Evolutionary conservation across 495 filamentous ascomycete genomes (phyloP), one percentile per base, ranked within the genome.

Genomic region (Aspergillus ellipticus): DNA sequence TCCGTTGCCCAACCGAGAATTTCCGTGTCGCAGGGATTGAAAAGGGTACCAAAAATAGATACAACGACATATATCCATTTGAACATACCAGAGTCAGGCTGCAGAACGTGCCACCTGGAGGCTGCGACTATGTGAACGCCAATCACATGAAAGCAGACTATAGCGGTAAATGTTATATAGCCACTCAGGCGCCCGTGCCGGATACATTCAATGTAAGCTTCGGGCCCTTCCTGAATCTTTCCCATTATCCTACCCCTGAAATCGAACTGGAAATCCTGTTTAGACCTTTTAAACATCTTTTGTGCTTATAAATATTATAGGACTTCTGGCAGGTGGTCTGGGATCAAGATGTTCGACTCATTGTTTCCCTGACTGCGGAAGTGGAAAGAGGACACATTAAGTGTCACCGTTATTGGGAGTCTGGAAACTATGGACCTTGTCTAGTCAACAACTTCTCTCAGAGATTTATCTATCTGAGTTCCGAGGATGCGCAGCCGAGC

Each of bases 261-360:
- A 9, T 3, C 9, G 2, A 37, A 37, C 4, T 11, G 13, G 33
- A 13, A 13, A 39, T n/a, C 5, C n/a, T n/a, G 11, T 39, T 39
- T 28, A 28, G 7, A 28, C n/a, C n/a, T n/a, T n/a, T n/a, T n/a
- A n/a, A n/a, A 13, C 6, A 8, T 33, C 21, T 29, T 24, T 21
- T 13, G 31, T 29, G 15, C 31, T 20, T 54, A 61, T 79, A 85
- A 66, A 20, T n/a, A n/a, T 8, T 26, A 39, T 70, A 96, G 93
- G 94, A 98, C 72, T 98, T 98, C 65, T 98, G 94, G 94, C 91
- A 89, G 43, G 86, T 97, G 19, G 80, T 97, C 42, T 98, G 94
- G 94, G 93, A 97, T 65, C 88, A 97, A 74, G 92, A 97, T 66
- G 85, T 95, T 21, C 85, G 92, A 51, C 89, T 97, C 26, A 83